Conservation (phyloP, 257 asterid genomes). For the Solanum raphanifolium region DNA sequence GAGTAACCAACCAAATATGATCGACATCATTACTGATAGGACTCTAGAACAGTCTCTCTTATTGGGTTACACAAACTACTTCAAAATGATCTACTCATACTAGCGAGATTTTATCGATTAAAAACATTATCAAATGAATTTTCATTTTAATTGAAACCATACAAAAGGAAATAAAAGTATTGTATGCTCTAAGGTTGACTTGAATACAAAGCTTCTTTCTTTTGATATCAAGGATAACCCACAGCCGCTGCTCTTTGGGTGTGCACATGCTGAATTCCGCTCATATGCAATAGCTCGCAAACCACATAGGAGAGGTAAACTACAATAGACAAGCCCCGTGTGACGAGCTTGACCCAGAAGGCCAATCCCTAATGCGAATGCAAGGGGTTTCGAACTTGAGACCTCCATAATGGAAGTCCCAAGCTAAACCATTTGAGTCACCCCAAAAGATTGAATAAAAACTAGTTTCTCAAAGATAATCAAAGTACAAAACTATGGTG, state of each 20-base stretch:
- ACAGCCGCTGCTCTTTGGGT: background rate
- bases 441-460: background rate
- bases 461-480: background rate
- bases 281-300: background rate
- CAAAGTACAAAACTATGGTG: background rate
- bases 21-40: background rate
- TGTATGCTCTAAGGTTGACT: background rate
- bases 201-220: background rate
- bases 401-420: background rate
- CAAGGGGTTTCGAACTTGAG: background rate
- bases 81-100: background rate
- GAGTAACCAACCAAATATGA: background rate
- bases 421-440: background rate
- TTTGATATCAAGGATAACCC: background rate
- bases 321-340: background rate
- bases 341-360: background rate
- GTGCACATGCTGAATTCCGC: background rate
- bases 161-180: background rate
- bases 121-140: background rate
- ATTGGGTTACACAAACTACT: background rate
- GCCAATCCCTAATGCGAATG: background rate
- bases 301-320: background rate
- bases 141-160: background rate
- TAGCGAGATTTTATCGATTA: background rate
- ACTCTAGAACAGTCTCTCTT: background rate